A percentile compares a stretch with the other conserved stretches of the same genome.
Conservation (phyloP, 2,329 filamentous ascomycete species). For the Trichoderma oligosporum region DNA sequence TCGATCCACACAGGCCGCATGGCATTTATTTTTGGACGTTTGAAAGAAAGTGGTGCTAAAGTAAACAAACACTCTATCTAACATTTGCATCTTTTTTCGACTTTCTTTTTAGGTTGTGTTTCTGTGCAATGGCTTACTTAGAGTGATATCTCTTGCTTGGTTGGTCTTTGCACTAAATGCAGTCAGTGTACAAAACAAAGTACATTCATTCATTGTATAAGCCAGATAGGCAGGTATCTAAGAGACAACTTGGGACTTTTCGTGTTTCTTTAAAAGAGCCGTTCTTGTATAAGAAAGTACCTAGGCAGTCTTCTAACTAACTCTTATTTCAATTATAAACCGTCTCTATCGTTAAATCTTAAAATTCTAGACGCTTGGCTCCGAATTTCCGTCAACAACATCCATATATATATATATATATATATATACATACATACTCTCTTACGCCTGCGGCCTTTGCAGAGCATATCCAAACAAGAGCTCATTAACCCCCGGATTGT, state of each 20-base stretch:
- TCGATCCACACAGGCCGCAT: constrained; percentile 31
- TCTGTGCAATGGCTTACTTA: too few species aligned
- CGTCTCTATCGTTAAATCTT: background rate
- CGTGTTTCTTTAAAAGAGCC: background rate
- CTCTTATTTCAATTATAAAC: background rate
- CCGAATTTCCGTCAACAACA: background rate
- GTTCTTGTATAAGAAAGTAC: too few species aligned
- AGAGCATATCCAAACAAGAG: constrained; percentile 27
- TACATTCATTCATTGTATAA: too few species aligned
- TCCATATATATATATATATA: background rate
- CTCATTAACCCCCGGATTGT: constrained; percentile 21
- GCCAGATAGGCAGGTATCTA: too few species aligned
- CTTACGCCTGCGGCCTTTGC: constrained; percentile 1
- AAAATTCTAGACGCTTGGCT: background rate
- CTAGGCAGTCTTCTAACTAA: background rate
- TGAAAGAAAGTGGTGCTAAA: too few species aligned
- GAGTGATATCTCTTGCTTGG: too few species aligned
- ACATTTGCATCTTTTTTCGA: background rate
- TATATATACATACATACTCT: background rate
- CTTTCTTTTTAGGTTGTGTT: background rate
- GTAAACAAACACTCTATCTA: background rate
- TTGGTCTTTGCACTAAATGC: too few species aligned
- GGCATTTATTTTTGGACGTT: constrained; percentile 18
- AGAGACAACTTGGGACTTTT: too few species aligned
- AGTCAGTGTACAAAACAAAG: too few species aligned